Percentiles rank a stretch among this genome's conserved stretches.
Conservation (phyloP, 2,329 filamentous ascomycete species). For the Didymella glomerata region DNA sequence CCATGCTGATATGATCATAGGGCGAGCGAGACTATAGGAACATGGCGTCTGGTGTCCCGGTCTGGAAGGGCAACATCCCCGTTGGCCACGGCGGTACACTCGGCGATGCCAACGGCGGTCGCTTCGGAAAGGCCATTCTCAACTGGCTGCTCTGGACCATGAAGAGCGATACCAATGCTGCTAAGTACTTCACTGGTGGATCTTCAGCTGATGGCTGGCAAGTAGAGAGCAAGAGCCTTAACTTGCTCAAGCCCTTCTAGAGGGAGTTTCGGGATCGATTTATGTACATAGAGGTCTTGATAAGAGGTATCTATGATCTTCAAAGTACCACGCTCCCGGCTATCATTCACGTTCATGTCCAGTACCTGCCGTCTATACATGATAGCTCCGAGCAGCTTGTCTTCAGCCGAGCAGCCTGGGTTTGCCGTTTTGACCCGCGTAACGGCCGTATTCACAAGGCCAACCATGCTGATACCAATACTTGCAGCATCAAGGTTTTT, state of each 20-base stretch:
- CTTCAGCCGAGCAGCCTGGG: too few species aligned
- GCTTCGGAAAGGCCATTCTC: background rate
- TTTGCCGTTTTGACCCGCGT: too few species aligned
- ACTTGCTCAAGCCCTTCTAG: background rate
- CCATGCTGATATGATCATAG: background rate
- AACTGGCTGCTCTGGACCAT: background rate
- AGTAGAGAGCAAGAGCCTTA: background rate
- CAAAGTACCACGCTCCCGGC: too few species aligned
- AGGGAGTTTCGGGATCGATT: background rate
- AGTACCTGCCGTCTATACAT: too few species aligned
- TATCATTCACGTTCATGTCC: too few species aligned
- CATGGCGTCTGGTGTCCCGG: background rate
- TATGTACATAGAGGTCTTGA: background rate
- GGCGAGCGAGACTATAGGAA: background rate
- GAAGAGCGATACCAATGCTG: background rate
- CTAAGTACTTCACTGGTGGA: background rate
- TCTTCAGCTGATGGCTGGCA: background rate
- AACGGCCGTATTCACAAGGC: too few species aligned
- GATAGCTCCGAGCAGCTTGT: too few species aligned
- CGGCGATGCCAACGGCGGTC: background rate
- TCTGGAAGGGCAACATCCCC: background rate
- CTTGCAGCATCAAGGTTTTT: slow-evolving; percentile 38
- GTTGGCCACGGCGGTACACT: background rate
- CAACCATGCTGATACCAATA: too few species aligned
- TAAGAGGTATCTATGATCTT: too few species aligned